Base-by-base conservation (phyloP, 352 stramenopile species). In the Phytophthora hibernalis region DNA sequence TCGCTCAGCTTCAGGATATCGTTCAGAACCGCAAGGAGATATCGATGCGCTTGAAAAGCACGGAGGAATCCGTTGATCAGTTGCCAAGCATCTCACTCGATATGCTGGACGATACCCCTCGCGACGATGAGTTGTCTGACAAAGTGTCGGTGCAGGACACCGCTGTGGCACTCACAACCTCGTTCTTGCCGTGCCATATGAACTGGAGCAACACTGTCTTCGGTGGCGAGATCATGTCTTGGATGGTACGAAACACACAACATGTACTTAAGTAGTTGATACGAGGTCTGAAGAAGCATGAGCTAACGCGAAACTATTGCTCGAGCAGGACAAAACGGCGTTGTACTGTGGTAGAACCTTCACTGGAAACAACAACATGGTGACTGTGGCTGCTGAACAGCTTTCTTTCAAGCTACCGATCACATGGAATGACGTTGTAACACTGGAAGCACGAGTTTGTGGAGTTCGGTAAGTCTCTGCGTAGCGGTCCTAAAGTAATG, bases 171-270 rank as follows among this genome's bases (percentile, higher is more conserved):
- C 51, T 87, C n/a, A 54, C 62, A 56, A 80, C 80, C 16, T 74
- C 68, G 52, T 85, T 87, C 45, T 30, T 89, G 51, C 80, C 78
- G 16, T 71, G 74, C 42, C 68, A 89, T 58, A 60, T 87, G 33
- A 90, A 90, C 63, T 61, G 70, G 37, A 76, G 78, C 48, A 51
- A 81, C 13, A 87, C 70, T n/a, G 66, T 89, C 22, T 89, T 85
- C 47, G 80, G 80, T 11, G 81, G 79, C 7, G 77, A 85, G 22
- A 40, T 88, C 26, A 70, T 83, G 10, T 70, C 56, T n/a, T 80
- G 69, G 77, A 83, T 85, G 77, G 78, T 72, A 42, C 26, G 51
- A 5, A 40, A 1, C 45, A 15, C 7, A n/a, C n/a, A n/a, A n/a
- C n/a, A n/a, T n/a, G n/a, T n/a, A n/a, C n/a, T n/a, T n/a, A n/a